phyloP scores from a whole-genome alignment of 2,329 filamentous ascomycete species.

The Corynespora cassiicola region DNA sequence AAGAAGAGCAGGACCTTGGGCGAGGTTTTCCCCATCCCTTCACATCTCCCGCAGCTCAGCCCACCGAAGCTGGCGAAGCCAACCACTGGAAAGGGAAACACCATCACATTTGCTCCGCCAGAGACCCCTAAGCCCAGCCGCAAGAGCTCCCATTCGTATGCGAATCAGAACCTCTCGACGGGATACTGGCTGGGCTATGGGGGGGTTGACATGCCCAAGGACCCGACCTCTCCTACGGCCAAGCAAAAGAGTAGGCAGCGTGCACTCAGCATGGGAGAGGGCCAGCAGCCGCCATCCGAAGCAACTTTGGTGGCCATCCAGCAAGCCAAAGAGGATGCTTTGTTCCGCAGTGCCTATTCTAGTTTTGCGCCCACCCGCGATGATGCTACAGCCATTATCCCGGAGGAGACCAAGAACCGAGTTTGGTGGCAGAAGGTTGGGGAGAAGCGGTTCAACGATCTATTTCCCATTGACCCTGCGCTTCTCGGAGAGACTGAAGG shows the following conservation, averaged over 20 bases:
- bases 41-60: constrained; percentile 69
- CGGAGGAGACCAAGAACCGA: constrained; percentile 70
- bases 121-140: constrained; percentile 57
- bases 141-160: constrained; percentile 62
- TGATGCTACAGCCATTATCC: constrained; percentile 73
- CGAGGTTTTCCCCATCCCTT: constrained; percentile 74
- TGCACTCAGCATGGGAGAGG: constrained; percentile 69
- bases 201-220: constrained; percentile 50
- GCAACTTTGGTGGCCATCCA: constrained; percentile 50
- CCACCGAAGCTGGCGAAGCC: constrained; percentile 76
- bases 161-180: constrained; percentile 68
- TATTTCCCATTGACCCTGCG: constrained; percentile 63
- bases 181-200: constrained; percentile 70
- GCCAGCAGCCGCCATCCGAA: constrained; percentile 59
- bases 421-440: constrained; percentile 80
- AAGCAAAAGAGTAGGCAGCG: constrained; percentile 75
- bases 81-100: constrained; percentile 65
- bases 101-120: constrained; percentile 58
- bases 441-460: constrained; percentile 68
- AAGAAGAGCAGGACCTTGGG: constrained; percentile 71
- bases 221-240: constrained; percentile 64
- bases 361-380: constrained; percentile 81
- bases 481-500: constrained; percentile 46
- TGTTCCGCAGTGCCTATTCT: constrained; percentile 80
- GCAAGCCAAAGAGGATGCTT: constrained; percentile 72